Base-by-base conservation (phyloP, 2,329 filamentous ascomycete species). In the Fusarium coffeatum region DNA sequence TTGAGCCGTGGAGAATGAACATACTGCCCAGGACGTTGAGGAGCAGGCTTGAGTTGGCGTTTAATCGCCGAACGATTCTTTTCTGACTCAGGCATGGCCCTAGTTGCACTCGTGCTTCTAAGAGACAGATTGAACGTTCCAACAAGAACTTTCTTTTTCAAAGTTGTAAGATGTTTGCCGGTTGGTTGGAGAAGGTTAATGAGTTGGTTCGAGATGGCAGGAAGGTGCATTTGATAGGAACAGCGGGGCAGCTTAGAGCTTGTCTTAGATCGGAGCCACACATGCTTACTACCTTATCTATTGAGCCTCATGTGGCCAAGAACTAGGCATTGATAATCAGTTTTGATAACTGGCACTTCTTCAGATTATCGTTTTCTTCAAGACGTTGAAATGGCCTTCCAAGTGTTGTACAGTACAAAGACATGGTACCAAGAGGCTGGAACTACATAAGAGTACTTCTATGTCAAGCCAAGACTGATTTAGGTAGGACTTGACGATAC, bases 11-110 rank as follows among this genome's bases (percentile, higher is more conserved):
- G 71, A 47, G 67, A 66, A 40, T 78, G 76, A 42, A 75, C 51
- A 32, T 41, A 45, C 50, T 77, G 69, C 12, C 58, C 66, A 27
- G 64, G 57, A 23, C 66, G 65, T 45, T 55, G 40, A 42, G 71
- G 73, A 23, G 74, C 69, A 20, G 77, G 74, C 59, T 76, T 76
- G 43, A 80, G 69, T 10, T 46, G 46, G 54, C 61, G 69, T 57
- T 72, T 74, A 30, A 73, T 61, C 1, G 74, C 64, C 16, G 55
- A 58, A 28, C 64, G 72, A 27, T 51, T 18, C 27, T 56, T 45
- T 22, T 51, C 50, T 27, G 66, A n/a, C 46, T 69, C 56, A 47
- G 74, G 18, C 75, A 76, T 76, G 43, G 6, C 34, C 10, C 34
- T 7, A 37, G 34, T n/a, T 37, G 18, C 18, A 18, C 34, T 37